These are phyloP conservation scores for Bruguiera hainesii DNA, from an alignment of 441 rosid species.

Conservation along the genomic window DNA sequence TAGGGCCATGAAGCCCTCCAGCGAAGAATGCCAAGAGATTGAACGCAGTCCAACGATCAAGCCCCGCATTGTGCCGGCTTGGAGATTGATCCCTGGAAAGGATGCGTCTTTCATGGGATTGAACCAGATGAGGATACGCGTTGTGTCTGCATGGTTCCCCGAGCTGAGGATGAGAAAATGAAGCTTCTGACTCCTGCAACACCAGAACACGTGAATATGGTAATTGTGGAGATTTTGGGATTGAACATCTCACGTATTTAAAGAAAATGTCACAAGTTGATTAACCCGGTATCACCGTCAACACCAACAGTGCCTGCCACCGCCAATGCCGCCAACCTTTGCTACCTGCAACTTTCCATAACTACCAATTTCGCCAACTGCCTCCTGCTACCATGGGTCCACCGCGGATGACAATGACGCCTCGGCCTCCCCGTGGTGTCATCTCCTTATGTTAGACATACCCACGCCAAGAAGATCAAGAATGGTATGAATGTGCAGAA, in stretches of 20 bases:
- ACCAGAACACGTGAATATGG: not conserved
- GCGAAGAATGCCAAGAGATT: constrained; percentile 86
- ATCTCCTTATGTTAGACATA: constrained; percentile 57
- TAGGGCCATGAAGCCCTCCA: constrained; percentile 86
- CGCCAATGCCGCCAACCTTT: too few species aligned
- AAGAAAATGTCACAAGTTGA: too few species aligned
- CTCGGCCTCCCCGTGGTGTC: constrained; percentile 19
- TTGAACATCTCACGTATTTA: too few species aligned
- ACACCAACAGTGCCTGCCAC: too few species aligned
- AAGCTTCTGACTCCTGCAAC: constrained; percentile 66
- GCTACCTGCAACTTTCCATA: too few species aligned
- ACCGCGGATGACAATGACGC: not conserved
- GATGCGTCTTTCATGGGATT: constrained; percentile 74
- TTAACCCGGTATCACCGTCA: too few species aligned
- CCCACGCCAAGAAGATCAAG: constrained; percentile 65
- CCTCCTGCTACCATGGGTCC: not conserved
- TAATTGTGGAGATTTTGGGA: too few species aligned
- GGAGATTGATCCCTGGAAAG: constrained; percentile 75
- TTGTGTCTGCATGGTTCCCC: constrained; percentile 72
- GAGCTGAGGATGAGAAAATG: constrained; percentile 54
- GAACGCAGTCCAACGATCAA: constrained; percentile 76
- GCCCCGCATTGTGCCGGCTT: constrained; percentile 48
- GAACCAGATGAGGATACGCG: constrained; percentile 26
- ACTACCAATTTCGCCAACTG: too few species aligned
- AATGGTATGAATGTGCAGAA: constrained; percentile 76